phyloP scores from a whole-genome alignment of 1,139 yeast species.

The Neolecta irregularis region DNA sequence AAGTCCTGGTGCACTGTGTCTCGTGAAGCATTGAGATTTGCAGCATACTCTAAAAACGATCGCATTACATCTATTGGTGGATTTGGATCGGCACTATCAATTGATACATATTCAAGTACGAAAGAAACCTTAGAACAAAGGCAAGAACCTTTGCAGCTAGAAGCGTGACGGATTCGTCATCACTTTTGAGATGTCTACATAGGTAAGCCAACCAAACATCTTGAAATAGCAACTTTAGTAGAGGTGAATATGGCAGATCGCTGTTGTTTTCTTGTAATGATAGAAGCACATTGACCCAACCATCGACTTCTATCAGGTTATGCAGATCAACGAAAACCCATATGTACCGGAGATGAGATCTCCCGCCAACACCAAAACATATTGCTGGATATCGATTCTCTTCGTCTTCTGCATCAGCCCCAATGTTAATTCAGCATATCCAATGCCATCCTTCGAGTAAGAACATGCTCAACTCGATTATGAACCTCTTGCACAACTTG shows the following conservation, averaged over 20 bases:
- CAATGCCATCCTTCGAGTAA: constrained; percentile 31
- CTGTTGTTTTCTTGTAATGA: constrained; percentile 32
- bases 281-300: constrained; percentile 31
- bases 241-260: constrained; percentile 39
- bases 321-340: neutral
- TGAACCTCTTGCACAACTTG: constrained; percentile 20
- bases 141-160: constrained; percentile 24
- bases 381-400: constrained; percentile 60
- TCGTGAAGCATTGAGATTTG: constrained; percentile 32
- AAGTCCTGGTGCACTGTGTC: constrained; percentile 44
- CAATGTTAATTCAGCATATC: constrained; percentile 43
- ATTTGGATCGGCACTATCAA: constrained; percentile 17
- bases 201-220: neutral
- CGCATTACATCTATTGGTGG: constrained; percentile 26
- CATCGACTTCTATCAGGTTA: constrained; percentile 14
- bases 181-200: constrained; percentile 16
- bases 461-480: constrained; percentile 8
- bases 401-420: constrained; percentile 38
- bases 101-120: constrained; percentile 19
- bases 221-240: constrained; percentile 26
- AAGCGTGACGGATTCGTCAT: constrained; percentile 27
- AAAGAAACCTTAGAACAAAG: constrained; percentile 20
- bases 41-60: constrained; percentile 33
- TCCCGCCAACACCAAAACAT: constrained; percentile 51
- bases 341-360: constrained; percentile 33